Evolutionary conservation across 129 eudicot genomes (phyloP).

Genomic region (Chrysanthemum lavandulifolium): DNA sequence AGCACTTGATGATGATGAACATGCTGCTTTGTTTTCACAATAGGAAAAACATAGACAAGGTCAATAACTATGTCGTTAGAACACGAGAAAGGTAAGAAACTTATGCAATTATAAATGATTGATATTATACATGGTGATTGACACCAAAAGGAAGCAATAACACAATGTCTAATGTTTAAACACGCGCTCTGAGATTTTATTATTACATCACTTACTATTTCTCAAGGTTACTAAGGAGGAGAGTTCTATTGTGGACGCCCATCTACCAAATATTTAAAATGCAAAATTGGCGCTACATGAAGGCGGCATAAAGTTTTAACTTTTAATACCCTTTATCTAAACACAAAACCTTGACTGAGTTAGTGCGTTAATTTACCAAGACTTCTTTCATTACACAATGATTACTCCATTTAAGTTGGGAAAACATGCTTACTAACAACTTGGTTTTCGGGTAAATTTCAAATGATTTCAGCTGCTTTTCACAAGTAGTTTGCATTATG

Average conservation of each 20-base stretch:
- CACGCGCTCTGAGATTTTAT: slow-evolving; percentile 4
- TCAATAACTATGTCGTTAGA: slow-evolving; percentile 17
- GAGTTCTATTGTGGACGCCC: too few species aligned
- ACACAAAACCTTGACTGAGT: not conserved
- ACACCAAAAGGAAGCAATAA: not conserved
- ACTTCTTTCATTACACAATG: slow-evolving; percentile 34
- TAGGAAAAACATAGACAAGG: slow-evolving; percentile 21
- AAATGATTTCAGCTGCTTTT: slow-evolving; percentile 30
- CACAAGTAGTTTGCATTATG: slow-evolving; percentile 40
- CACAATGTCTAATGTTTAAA: not conserved
- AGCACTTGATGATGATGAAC: slow-evolving; percentile 25
- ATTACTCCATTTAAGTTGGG: slow-evolving; percentile 32
- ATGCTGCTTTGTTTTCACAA: slow-evolving; percentile 4
- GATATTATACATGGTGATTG: not conserved
- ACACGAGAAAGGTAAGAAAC: not conserved
- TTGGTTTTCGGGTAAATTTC: slow-evolving; percentile 18
- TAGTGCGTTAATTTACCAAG: slow-evolving; percentile 7
- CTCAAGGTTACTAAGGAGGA: not conserved
- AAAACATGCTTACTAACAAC: slow-evolving; percentile 31
- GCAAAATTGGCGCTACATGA: not conserved
- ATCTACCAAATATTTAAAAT: slow-evolving; percentile 11
- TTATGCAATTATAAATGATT: not conserved
- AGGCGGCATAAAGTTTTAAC: not conserved
- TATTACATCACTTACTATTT: not conserved
- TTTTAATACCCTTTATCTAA: not conserved